Percentiles rank a stretch among this genome's conserved stretches.
These are phyloP conservation scores for Steccherinum ochraceum DNA, from an alignment of 768 basidiomycete species.

Conservation along the genomic window DNA sequence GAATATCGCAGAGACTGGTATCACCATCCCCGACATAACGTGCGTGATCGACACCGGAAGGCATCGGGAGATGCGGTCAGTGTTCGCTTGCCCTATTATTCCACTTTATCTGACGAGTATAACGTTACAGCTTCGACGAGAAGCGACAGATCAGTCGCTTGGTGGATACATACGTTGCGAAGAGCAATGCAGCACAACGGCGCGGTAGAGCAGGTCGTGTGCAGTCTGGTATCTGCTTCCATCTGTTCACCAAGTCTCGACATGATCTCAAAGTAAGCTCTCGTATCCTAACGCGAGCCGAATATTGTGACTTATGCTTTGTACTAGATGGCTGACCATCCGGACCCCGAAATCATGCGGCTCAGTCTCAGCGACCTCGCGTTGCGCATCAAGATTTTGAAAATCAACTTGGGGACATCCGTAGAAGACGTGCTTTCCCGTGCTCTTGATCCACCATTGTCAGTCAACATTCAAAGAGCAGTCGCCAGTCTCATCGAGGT, in stretches of 20 bases:
- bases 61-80: constrained; percentile 87
- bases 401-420: constrained; percentile 72
- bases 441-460: constrained; percentile 84
- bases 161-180: constrained; percentile 86
- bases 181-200: constrained; percentile 85
- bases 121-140: constrained; percentile 81
- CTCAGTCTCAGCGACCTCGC: constrained; percentile 89
- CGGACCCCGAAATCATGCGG: constrained; percentile 92
- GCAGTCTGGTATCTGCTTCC: constrained; percentile 85
- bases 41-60: constrained; percentile 94
- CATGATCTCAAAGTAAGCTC: constrained; percentile 70
- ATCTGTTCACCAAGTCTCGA: constrained; percentile 85
- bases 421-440: constrained; percentile 87
- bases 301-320: constrained; percentile 1
- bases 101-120: constrained; percentile 2
- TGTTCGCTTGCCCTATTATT: constrained; percentile 2
- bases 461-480: constrained; percentile 85
- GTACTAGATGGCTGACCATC: constrained; percentile 78
- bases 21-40: constrained; percentile 97
- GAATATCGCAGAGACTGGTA: constrained; percentile 94
- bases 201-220: constrained; percentile 92
- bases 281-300: not conserved
- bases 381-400: constrained; percentile 90
- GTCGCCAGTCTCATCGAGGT: constrained; percentile 89
- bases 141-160: constrained; percentile 92